These are phyloP conservation scores for Chenopodium album DNA, from an alignment of 148 eudicot genomes.

Conservation along the genomic window DNA sequence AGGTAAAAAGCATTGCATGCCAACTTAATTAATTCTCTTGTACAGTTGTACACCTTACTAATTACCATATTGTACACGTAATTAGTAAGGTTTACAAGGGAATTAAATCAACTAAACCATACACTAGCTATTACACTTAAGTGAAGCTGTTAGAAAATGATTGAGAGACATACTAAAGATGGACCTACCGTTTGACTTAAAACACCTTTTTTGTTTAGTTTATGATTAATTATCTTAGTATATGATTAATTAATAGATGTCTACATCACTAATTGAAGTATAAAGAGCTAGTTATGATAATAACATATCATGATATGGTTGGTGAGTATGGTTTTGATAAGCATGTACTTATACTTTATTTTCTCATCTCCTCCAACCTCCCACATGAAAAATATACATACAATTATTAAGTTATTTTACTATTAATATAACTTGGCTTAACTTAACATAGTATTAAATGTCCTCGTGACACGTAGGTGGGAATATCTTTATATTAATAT, in stretches of 20 bases:
- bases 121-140: neutral
- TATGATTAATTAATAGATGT: neutral
- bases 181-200: constrained; percentile 17
- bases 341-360: neutral
- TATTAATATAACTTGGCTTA: neutral
- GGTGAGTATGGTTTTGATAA: neutral
- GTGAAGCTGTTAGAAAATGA: constrained; percentile 15
- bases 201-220: neutral
- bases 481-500: neutral
- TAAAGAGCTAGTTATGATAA: neutral
- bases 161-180: constrained; percentile 1
- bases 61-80: too few species aligned
- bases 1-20: too few species aligned
- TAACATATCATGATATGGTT: neutral
- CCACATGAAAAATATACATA: neutral
- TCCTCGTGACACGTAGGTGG: neutral
- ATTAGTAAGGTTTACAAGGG: too few species aligned
- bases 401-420: too few species aligned
- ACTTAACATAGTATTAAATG: neutral
- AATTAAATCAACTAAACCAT: neutral
- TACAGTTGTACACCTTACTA: too few species aligned
- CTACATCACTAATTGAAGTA: constrained; percentile 8
- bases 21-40: too few species aligned
- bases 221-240: neutral
- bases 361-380: constrained; percentile 13